Evolutionary conservation across 2,329 filamentous ascomycete species (phyloP).

Genomic region (Calonectria ilicicola): DNA sequence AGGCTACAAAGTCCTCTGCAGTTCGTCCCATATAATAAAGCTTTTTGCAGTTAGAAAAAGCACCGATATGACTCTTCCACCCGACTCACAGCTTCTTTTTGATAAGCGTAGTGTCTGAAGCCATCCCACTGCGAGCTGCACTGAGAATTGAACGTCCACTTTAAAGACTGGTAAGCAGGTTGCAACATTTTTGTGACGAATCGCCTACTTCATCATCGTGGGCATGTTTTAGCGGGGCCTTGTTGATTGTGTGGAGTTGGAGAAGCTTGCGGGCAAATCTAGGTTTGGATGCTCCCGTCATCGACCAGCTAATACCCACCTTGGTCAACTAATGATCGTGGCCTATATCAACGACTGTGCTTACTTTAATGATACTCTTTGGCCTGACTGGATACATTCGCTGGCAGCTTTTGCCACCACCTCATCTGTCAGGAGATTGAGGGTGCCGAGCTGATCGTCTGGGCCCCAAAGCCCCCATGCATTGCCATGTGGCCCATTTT

Average conservation of each 20-base stretch:
- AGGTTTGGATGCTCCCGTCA: slow-evolving; percentile 35
- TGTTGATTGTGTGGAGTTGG: slow-evolving; percentile 33
- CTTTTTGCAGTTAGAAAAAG: slow-evolving; percentile 7
- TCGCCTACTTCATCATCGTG: slow-evolving; percentile 39
- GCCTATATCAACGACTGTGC: neutral
- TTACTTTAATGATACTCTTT: slow-evolving; percentile 29
- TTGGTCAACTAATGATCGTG: neutral
- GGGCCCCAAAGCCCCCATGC: slow-evolving; percentile 63
- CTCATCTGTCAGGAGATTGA: slow-evolving; percentile 59
- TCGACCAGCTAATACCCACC: slow-evolving; percentile 15
- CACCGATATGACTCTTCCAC: no score
- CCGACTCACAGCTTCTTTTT: slow-evolving; percentile 30
- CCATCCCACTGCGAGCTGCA: slow-evolving; percentile 42
- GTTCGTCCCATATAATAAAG: slow-evolving; percentile 42
- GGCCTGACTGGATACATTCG: slow-evolving; percentile 1
- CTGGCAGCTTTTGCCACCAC: slow-evolving; percentile 1
- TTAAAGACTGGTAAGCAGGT: neutral
- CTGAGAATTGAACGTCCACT: slow-evolving; percentile 36
- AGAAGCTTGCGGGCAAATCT: slow-evolving; percentile 36
- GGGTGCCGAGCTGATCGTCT: slow-evolving; percentile 59
- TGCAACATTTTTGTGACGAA: fast-evolving
- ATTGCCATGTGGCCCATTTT: slow-evolving; percentile 57
- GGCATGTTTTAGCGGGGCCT: slow-evolving; percentile 39
- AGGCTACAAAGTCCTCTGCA: slow-evolving; percentile 32
- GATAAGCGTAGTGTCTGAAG: slow-evolving; percentile 40